Evolutionary conservation across 306 rosid species (phyloP).

Genomic region (Sechiopsis laciniata): DNA sequence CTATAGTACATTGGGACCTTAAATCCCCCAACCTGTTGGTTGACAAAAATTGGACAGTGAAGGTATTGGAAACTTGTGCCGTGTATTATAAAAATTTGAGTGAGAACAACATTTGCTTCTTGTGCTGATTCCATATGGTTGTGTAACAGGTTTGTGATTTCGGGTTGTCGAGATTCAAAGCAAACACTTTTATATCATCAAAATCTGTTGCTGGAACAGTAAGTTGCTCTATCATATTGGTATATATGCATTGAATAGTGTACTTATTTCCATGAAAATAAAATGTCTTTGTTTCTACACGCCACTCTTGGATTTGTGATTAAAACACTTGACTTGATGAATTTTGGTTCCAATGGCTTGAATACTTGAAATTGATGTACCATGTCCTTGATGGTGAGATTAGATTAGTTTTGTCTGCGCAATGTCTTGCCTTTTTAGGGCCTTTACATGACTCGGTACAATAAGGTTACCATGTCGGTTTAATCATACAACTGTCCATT

Average conservation of each 20-base stretch:
- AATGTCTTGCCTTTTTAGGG: too few relatives aligned
- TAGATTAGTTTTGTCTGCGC: not conserved
- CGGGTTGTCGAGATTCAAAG: conserved; percentile 96
- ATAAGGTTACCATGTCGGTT: not conserved
- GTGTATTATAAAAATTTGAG: not conserved
- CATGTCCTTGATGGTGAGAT: not conserved
- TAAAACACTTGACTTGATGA: not conserved
- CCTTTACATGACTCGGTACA: too few relatives aligned
- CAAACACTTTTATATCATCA: conserved; percentile 81
- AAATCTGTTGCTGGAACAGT: conserved; percentile 98
- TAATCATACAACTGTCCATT: not conserved
- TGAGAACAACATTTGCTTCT: conserved; percentile 8
- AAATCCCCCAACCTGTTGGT: conserved; percentile 93
- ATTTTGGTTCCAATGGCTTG: not conserved
- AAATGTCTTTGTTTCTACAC: not conserved
- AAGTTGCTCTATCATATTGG: conserved; percentile 27
- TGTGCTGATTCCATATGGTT: conserved; percentile 17
- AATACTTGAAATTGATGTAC: not conserved
- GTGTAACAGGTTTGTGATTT: conserved; percentile 70
- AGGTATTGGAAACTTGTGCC: conserved; percentile 42
- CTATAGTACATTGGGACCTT: conserved; percentile 94
- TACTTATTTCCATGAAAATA: not conserved
- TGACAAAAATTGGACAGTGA: conserved; percentile 91
- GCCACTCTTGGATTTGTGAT: not conserved
- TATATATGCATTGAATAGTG: not conserved